Conservation (phyloP, 495 filamentous ascomycete species). For the Cudoniella acicularis region DNA sequence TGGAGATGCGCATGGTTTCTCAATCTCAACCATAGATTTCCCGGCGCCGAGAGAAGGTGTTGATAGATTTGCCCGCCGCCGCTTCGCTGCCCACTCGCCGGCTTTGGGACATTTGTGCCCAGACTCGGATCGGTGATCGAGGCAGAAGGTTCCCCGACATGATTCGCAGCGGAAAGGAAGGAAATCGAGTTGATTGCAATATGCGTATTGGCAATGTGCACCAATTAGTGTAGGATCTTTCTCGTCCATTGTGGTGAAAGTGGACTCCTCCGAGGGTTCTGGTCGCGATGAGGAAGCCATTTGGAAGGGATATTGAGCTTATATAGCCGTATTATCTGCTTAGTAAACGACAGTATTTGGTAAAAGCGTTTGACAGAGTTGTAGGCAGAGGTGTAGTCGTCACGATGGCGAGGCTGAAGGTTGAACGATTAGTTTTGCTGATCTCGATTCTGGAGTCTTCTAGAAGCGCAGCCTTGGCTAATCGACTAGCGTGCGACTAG, state of each 20-base stretch:
- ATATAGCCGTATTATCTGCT: not conserved
- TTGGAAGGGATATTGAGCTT: slow-evolving; percentile 9
- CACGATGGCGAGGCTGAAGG: not conserved
- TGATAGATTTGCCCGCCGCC: slow-evolving; percentile 51
- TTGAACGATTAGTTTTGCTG: not conserved
- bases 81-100: slow-evolving; percentile 80
- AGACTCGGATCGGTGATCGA: slow-evolving; percentile 88
- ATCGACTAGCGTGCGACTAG: not conserved
- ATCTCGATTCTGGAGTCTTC: not conserved
- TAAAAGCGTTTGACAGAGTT: not conserved
- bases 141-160: slow-evolving; percentile 81
- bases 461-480: slow-evolving; percentile 5
- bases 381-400: slow-evolving; percentile 3
- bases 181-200: slow-evolving; percentile 94
- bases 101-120: slow-evolving; percentile 75
- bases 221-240: slow-evolving; percentile 80
- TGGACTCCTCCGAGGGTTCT: slow-evolving; percentile 25
- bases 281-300: slow-evolving; percentile 40
- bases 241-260: slow-evolving; percentile 43
- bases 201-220: slow-evolving; percentile 82
- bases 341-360: not conserved
- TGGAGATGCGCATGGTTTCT: slow-evolving; percentile 66
- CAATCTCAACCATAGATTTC: slow-evolving; percentile 36
- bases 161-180: slow-evolving; percentile 93
- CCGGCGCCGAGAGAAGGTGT: slow-evolving; percentile 39